Base-by-base conservation (phyloP, 2,329 filamentous ascomycete genomes). In the Colletotrichum gigasporum region DNA sequence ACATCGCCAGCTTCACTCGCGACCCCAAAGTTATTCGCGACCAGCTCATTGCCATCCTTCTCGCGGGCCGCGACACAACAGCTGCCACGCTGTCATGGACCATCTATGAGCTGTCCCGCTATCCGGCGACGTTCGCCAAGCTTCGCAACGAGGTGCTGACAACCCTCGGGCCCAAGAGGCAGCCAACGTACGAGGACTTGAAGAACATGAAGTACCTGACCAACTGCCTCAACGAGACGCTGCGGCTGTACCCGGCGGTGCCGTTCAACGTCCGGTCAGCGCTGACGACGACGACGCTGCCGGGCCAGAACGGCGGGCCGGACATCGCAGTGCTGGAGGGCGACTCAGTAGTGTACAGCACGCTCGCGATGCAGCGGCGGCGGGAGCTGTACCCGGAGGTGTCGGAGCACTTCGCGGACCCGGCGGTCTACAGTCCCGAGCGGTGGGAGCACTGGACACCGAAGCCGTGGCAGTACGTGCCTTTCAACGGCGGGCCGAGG, bases 201-300 rank as follows among this genome's bases (percentile, higher is more conserved):
- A 70, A 67, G 24, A 69, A 71, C 30, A 97, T 97, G 93, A 90
- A 91, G 71, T 97, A 95, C 74, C 85, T 96, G 60, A 81, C 87
- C 74, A 82, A 90, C 69, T 80, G 91, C 45, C 84, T 96, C 69
- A 91, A 92, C 78, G 93, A 96, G 78, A 91, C 88, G 0, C 84
- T 94, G 64, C 89, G 93, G 8, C 78, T 95, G 9, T 93, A 95
- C 76, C 92, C 92, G 0, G 84, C 88, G 14, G 91, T 96, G 2
- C 92, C 93, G 1, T 91, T 91, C 80, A 96, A 96, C 77, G 85
- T 93, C 54, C 90, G 93, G 66, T 80, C 89, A 28, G 87, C 92
- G 10, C 82, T 93, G 16, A 83, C 82, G 63, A 90, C 94, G 78
- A 94, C 92, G 4, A 91, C 88, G 0, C 85, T 96, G 2, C 93